Evolutionary conservation across 495 filamentous ascomycete species (phyloP), one percentile per base, ranked within the genome.

Genomic region (Penicillium herquei): DNA sequence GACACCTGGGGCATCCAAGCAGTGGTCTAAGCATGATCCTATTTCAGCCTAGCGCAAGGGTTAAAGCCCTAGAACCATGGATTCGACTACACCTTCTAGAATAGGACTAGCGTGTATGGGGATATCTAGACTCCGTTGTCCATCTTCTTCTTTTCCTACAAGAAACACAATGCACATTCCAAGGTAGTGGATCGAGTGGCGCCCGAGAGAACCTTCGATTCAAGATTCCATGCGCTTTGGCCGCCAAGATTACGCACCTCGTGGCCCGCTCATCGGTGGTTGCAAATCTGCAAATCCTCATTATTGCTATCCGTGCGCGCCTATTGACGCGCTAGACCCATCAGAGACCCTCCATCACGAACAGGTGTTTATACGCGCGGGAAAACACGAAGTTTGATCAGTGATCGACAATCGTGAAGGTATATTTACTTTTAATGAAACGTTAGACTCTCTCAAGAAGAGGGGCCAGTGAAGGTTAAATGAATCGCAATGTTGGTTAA

Each of bases 281-380:
- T 16, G 10, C 12, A 46, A 46, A 32, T 32, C 26, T n/a, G 43
- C 26, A 14, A 46, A 46, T 32, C 10, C 16, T 13, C 5, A 26
- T 44, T 44, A n/a, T 8, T 51, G 54, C 39, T 39, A 45, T 51
- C 54, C 54, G 54, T 56, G 54, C 54, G 47, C 54, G 54, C 42
- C 54, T 56, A 56, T 51, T 43, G 30, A 46, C 30, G 26, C 17
- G n/a, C 41, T 26, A 44, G 8, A 44, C 21, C 21, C 21, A 21
- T 11, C 8, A 17, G 0, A 16, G 41, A 30, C 17, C 41, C 41
- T 44, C 39, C 17, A 37, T 13, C 34, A 13, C 21, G 26, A 31
- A 11, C 7, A 30, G 12, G 26, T n/a, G 26, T 46, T 26, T 32
- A 31, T 6, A 8, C 42, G 42, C 42, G 42, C 18, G 42, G 18